Evolutionary conservation across 2,329 filamentous ascomycete genomes (phyloP), one percentile per base, ranked within the genome.

Genomic region (Verticillium isaacii): DNA sequence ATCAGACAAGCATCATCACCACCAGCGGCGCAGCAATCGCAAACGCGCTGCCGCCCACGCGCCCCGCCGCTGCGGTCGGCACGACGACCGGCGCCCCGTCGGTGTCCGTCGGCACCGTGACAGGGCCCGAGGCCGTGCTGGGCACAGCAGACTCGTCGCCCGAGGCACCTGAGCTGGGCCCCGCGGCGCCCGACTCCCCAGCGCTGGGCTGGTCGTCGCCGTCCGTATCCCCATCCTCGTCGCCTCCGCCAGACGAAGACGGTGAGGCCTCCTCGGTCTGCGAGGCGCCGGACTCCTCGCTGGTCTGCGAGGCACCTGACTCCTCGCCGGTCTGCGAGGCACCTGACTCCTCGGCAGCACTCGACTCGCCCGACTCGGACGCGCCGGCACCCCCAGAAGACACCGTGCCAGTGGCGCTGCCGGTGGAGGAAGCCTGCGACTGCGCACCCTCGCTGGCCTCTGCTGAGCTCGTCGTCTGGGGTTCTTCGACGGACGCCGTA

Each of bases 1-100:
- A 60, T 63, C 59, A 65, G 15, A 64, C 41, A 5, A 65, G 23
- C 7, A 65, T 3, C 29, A 64, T 59, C 41, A 59, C 59, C 56
- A 63, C 25, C 37, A 65, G 25, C 8, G 64, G 58, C 5, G 59
- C 61, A 2, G 64, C 11, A 19, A 64, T 32, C n/a, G 59, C 45
- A 25, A 64, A 5, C 25, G 63, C 34, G 54, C 50, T 45, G 8
- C 41, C 19, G n/a, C 41, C 41, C 1, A 50, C n/a, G 5, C 41
- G 41, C 8, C 19, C 19, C 9, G 41, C 41, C 32, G 54, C 54
- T 12, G 64, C 50, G 14, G 58, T 61, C 1, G 37, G 56, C 8
- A 45, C 56, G n/a, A 34, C 17, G 29, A 1, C 23, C 3, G 60
- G 58, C 9, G 56, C 61, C 1, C 8, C 50, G 12, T 58, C 62